Evolutionary conservation across 225 moss, liverwort and hornwort genomes (phyloP).

Genomic region (Pleurozium schreberi): DNA sequence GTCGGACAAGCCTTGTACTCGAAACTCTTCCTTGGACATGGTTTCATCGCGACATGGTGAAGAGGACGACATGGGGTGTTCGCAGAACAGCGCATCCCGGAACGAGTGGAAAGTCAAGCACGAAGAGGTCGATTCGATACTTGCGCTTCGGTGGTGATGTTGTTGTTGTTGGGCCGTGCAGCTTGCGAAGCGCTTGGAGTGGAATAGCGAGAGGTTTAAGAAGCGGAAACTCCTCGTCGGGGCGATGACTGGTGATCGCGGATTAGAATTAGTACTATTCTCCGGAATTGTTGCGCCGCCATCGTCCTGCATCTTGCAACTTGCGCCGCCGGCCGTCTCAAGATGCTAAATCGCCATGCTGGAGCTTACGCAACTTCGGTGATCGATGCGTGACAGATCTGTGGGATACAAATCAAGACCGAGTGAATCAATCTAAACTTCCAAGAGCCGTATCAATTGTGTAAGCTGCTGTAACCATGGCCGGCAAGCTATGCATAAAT

Average conservation of each 20-base stretch:
- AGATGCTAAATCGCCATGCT: background rate
- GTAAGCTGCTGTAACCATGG: background rate
- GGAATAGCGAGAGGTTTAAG: conserved; percentile 5
- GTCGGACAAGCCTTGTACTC: background rate
- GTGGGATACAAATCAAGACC: background rate
- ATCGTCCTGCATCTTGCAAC: conserved; percentile 12
- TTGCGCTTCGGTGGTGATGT: background rate
- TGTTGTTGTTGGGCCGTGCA: background rate
- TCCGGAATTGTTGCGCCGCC: background rate
- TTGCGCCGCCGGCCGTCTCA: background rate
- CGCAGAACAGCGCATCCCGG: conserved; percentile 10
- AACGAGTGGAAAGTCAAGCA: conserved; percentile 5
- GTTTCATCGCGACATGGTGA: background rate
- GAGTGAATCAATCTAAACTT: background rate
- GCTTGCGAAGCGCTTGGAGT: background rate
- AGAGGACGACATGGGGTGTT: background rate
- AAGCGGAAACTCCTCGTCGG: background rate
- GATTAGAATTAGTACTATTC: background rate
- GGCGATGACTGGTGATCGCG: background rate
- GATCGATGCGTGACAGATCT: background rate
- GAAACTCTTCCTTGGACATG: background rate
- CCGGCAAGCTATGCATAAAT: background rate
- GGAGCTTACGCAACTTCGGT: background rate
- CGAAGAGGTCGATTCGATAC: background rate
- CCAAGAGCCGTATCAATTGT: background rate